Evolutionary conservation across 768 basidiomycete genomes (phyloP).

Genomic region (Termitomyces eurrhizus): DNA sequence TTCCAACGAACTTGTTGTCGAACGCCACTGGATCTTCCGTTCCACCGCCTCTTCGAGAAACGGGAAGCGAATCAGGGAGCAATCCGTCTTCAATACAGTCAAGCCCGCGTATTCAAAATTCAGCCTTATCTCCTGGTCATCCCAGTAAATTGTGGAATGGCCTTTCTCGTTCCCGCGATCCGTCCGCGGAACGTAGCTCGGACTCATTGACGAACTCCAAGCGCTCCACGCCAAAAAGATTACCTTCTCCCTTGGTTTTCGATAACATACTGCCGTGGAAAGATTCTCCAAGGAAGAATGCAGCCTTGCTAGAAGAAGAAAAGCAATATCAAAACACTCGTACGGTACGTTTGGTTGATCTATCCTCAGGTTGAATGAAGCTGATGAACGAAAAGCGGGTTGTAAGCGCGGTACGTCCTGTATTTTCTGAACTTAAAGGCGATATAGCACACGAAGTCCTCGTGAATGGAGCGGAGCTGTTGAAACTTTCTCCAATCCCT

Average conservation of each 20-base stretch:
- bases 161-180: background rate
- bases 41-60: background rate
- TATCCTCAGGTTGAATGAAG: background rate
- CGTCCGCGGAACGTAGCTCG: conserved; percentile 3
- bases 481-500: conserved; percentile 46
- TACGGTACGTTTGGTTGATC: background rate
- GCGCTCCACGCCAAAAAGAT: background rate
- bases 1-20: background rate
- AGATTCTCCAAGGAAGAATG: conserved; percentile 2
- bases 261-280: conserved; percentile 1
- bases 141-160: background rate
- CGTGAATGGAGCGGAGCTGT: conserved; percentile 27
- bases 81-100: background rate
- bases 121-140: conserved; percentile 1
- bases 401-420: conserved; percentile 25
- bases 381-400: conserved; percentile 24
- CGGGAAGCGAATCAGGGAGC: background rate
- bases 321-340: conserved; percentile 5
- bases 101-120: background rate
- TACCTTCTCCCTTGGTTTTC: background rate
- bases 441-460: conserved; percentile 36
- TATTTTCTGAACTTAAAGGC: conserved; percentile 28
- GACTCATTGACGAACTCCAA: background rate
- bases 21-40: background rate
- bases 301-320: background rate